A percentile compares a stretch with the other conserved stretches of the same genome.
Evolutionary conservation across 2,329 filamentous ascomycete genomes (phyloP).

Genomic region (Penicillium vulpinum): DNA sequence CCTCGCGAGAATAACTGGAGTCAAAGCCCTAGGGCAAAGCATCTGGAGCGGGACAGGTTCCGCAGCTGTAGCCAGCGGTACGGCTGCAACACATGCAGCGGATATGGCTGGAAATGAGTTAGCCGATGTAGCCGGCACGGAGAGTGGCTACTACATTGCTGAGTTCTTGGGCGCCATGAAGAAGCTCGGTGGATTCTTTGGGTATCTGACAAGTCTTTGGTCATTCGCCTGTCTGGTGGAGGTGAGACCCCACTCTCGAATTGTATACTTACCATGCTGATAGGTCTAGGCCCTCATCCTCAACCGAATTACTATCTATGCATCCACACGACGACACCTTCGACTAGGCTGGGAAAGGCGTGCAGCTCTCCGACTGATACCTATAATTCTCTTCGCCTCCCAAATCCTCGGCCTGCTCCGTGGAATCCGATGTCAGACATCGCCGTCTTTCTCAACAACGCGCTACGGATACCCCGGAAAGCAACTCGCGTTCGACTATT

Average conservation of each 20-base stretch:
- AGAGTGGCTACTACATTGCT: constrained; percentile 39
- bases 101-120: constrained; percentile 35
- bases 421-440: constrained; percentile 90
- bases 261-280: constrained; percentile 5
- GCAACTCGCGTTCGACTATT: constrained; percentile 67
- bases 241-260: constrained; percentile 43
- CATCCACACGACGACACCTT: constrained; percentile 79
- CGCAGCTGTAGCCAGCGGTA: constrained; percentile 36
- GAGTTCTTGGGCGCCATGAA: constrained; percentile 56
- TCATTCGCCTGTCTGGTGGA: constrained; percentile 82
- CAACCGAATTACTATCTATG: constrained; percentile 91
- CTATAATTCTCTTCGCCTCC: constrained; percentile 67
- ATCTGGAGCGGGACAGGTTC: constrained; percentile 24
- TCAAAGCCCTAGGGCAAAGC: constrained; percentile 28
- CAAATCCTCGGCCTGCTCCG: constrained; percentile 73
- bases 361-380: constrained; percentile 67
- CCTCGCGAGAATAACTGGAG: constrained; percentile 31
- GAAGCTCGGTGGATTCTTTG: constrained; percentile 82
- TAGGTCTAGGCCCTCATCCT: constrained; percentile 68
- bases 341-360: constrained; percentile 71
- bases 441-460: constrained; percentile 66
- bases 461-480: constrained; percentile 69
- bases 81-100: constrained; percentile 38
- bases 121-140: constrained; percentile 34
- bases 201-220: constrained; percentile 90